Percentiles rank a stretch among this genome's conserved stretches.
phyloP scores from a whole-genome alignment of 108 stramenopile species.

The Nitzschia palea region DNA sequence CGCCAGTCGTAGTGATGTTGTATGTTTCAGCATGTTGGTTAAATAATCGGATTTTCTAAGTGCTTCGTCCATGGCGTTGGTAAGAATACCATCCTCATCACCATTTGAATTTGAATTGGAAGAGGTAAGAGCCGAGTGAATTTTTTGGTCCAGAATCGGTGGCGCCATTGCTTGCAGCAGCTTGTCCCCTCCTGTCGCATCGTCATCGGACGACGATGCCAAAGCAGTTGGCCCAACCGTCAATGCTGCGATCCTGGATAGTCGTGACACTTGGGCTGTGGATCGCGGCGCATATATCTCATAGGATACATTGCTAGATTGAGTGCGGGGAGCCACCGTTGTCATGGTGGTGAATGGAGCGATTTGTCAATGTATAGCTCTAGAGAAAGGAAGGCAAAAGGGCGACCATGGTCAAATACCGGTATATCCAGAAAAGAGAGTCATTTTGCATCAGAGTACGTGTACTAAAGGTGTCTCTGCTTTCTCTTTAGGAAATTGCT shows the following conservation, averaged over 20 bases:
- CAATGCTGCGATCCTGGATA: constrained; percentile 67
- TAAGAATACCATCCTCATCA: constrained; percentile 17
- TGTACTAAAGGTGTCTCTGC: no score
- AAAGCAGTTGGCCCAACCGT: constrained; percentile 60
- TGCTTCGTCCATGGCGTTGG: constrained; percentile 41
- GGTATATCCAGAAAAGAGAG: no score
- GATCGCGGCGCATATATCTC: constrained; percentile 81
- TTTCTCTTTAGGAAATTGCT: no score
- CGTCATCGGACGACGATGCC: constrained; percentile 7
- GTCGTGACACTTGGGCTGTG: constrained; percentile 53
- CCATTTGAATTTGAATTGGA: constrained; percentile 28
- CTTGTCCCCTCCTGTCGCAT: neutral
- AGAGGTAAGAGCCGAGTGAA: neutral
- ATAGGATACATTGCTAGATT: constrained; percentile 58
- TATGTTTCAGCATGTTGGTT: constrained; percentile 55
- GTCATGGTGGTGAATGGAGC: neutral
- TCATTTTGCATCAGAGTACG: no score
- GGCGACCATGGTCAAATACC: no score
- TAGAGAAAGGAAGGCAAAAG: neutral
- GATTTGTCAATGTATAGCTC: no score
- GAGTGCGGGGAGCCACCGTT: constrained; percentile 2
- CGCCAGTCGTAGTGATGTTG: constrained; percentile 66
- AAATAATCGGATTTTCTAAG: constrained; percentile 45
- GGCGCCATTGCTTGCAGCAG: constrained; percentile 48
- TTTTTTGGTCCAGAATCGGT: constrained; percentile 7